These are phyloP conservation scores for Aspergillus campestris DNA, from an alignment of 495 filamentous ascomycete genomes.

Conservation along the genomic window DNA sequence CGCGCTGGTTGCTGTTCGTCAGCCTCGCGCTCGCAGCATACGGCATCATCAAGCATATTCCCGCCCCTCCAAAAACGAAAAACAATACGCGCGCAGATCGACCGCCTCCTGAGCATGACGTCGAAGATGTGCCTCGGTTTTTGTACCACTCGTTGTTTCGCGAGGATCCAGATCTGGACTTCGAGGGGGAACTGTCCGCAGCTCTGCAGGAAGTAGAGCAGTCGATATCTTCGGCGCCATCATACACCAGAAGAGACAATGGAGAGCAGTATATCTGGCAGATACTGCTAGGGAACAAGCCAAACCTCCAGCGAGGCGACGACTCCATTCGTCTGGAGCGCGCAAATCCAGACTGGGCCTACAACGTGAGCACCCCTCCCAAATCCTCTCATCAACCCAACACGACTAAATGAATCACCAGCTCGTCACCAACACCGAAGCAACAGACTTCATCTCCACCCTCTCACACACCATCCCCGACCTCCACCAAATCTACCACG, in stretches of 20 bases:
- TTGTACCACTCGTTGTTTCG: conserved; percentile 26
- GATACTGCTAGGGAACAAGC: conserved; percentile 15
- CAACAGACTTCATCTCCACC: conserved; percentile 20
- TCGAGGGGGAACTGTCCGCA: conserved; percentile 18
- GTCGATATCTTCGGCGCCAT: neutral
- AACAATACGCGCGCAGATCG: no score
- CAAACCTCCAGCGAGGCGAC: conserved; percentile 10
- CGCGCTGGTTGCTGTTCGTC: no score
- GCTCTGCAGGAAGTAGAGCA: conserved; percentile 22
- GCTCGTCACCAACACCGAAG: conserved; percentile 23
- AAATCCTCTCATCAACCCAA: neutral
- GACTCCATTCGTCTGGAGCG: conserved; percentile 25
- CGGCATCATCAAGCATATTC: no score
- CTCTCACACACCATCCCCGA: conserved; percentile 23
- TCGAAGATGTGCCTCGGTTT: conserved; percentile 18
- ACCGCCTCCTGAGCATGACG: neutral
- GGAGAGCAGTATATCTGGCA: conserved; percentile 26
- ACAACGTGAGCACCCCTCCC: conserved; percentile 15
- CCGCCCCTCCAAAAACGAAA: no score
- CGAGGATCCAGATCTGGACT: conserved; percentile 18
- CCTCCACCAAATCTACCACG: conserved; percentile 19
- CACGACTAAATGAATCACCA: conserved; percentile 1
- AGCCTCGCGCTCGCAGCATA: no score
- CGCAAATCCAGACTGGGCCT: conserved; percentile 24
- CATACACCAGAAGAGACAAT: conserved; percentile 3